phyloP scores from a whole-genome alignment of 768 basidiomycete species.

The Epithele typhae region DNA sequence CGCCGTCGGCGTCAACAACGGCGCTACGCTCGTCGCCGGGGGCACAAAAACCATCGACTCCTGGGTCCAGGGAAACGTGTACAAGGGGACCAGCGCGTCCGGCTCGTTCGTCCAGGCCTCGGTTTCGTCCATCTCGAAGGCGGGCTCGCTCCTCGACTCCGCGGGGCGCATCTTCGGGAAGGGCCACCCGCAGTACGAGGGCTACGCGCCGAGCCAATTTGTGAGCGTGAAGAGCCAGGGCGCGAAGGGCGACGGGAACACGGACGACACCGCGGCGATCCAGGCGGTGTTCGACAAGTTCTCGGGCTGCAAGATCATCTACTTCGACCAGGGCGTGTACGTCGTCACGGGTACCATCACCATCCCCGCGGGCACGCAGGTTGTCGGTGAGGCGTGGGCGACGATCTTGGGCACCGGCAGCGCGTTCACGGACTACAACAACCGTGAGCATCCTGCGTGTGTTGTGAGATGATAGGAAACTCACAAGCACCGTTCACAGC shows the following conservation, averaged over 20 bases:
- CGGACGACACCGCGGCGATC: conserved; percentile 71
- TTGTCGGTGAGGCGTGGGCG: conserved; percentile 49
- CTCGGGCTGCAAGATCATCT: conserved; percentile 74
- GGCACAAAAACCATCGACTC: conserved; percentile 56
- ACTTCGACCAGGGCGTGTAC: conserved; percentile 67
- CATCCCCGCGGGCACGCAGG: conserved; percentile 42
- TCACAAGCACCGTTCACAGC: too few species aligned
- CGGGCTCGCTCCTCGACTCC: conserved; percentile 49
- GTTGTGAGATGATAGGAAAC: too few species aligned
- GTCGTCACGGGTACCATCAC: conserved; percentile 41
- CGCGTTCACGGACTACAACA: conserved; percentile 35
- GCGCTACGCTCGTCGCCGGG: conserved; percentile 42
- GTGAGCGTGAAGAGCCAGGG: conserved; percentile 68
- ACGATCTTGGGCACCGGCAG: conserved; percentile 42
- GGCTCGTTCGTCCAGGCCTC: conserved; percentile 48
- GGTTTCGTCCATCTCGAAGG: conserved; percentile 47
- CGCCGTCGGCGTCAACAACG: conserved; percentile 53
- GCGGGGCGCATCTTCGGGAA: conserved; percentile 59
- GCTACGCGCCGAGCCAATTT: conserved; percentile 59
- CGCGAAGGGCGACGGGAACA: conserved; percentile 68
- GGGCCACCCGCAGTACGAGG: conserved; percentile 55
- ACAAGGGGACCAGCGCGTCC: conserved; percentile 41
- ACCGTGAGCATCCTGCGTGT: too few species aligned
- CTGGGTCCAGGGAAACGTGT: conserved; percentile 80
- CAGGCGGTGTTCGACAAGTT: conserved; percentile 56